Percentiles rank a stretch among this genome's conserved stretches.
Conservation (phyloP, 345 rosid genomes). For the Sisymbrium altissimum region DNA sequence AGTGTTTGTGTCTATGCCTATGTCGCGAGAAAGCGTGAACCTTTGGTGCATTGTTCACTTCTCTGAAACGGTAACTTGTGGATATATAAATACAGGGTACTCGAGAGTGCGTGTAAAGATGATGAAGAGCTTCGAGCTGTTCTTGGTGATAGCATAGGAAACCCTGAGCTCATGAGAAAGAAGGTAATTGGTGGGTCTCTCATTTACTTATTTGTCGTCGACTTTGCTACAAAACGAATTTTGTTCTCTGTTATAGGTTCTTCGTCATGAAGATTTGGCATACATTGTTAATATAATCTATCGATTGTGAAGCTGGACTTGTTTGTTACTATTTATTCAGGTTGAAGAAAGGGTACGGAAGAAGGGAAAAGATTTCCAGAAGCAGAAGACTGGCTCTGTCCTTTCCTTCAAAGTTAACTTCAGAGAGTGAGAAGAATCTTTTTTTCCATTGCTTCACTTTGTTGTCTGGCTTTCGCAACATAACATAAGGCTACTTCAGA, state of each 20-base stretch:
- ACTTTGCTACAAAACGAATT: background rate
- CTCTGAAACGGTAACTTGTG: background rate
- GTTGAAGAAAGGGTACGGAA: slow-evolving; percentile 71
- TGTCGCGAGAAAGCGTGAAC: background rate
- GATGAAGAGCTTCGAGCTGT: slow-evolving; percentile 82
- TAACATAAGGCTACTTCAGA: background rate
- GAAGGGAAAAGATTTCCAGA: slow-evolving; percentile 72
- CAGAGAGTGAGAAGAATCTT: slow-evolving; percentile 57
- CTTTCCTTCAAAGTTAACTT: slow-evolving; percentile 91
- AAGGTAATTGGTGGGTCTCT: slow-evolving; percentile 37
- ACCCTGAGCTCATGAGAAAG: slow-evolving; percentile 85
- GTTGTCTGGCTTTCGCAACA: background rate
- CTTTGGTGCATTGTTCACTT: background rate
- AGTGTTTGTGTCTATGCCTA: slow-evolving; percentile 33
- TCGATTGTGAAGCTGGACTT: background rate
- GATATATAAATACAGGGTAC: slow-evolving; percentile 43
- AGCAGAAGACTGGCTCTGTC: slow-evolving; percentile 77
- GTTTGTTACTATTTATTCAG: slow-evolving; percentile 34
- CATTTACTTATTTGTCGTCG: background rate
- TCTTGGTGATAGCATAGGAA: slow-evolving; percentile 87
- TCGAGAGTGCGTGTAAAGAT: slow-evolving; percentile 70
- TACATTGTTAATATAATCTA: background rate
- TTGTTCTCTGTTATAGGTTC: background rate
- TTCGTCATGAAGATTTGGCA: background rate
- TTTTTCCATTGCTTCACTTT: background rate